These are phyloP conservation scores for Tuber microsphaerosporum DNA, from an alignment of 495 filamentous ascomycete species.

Conservation along the genomic window DNA sequence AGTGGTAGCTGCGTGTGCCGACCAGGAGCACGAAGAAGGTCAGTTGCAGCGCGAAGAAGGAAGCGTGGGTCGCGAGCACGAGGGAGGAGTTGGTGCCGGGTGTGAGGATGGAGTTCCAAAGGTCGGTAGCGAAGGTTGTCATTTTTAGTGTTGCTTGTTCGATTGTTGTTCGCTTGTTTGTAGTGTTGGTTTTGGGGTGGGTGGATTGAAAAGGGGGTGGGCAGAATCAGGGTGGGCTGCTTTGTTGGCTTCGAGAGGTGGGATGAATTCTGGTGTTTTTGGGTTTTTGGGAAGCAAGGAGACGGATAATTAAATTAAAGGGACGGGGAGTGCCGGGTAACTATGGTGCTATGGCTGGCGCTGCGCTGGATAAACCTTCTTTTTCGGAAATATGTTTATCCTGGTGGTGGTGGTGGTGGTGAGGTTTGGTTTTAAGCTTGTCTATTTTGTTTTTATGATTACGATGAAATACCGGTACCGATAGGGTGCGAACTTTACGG, in stretches of 20 bases:
- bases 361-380: neutral
- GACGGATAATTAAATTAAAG: neutral
- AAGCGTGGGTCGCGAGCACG: constrained; percentile 79
- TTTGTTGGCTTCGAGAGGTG: neutral
- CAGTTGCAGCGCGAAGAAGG: constrained; percentile 76
- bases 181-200: neutral
- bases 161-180: neutral
- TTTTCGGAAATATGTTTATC: neutral
- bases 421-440: neutral
- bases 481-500: neutral
- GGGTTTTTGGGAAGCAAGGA: neutral
- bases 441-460: neutral
- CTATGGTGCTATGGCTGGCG: neutral
- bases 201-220: neutral
- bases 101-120: constrained; percentile 88
- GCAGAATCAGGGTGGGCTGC: neutral
- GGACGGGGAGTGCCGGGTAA: neutral
- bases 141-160: constrained; percentile 47
- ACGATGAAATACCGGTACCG: neutral
- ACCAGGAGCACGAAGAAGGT: constrained; percentile 68
- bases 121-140: constrained; percentile 70
- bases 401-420: neutral
- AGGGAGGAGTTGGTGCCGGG: constrained; percentile 82
- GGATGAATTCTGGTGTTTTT: neutral
- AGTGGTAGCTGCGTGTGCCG: constrained; percentile 82